Evolutionary conservation across 257 asterid species (phyloP).

Genomic region (Solanum phureja): DNA sequence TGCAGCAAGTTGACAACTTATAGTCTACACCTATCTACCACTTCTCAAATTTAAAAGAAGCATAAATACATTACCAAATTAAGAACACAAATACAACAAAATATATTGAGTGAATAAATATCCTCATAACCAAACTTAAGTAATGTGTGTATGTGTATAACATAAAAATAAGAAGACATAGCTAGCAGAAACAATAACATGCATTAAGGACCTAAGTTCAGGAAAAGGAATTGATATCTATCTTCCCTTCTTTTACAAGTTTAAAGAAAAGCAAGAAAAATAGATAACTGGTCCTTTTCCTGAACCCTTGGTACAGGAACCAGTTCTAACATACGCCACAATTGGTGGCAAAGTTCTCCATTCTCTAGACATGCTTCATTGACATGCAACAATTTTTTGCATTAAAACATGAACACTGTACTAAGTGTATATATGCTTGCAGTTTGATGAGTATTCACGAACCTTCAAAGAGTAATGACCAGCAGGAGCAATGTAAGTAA

Average conservation of each 20-base stretch:
- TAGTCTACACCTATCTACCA: neutral
- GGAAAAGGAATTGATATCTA: neutral
- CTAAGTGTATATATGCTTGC: neutral
- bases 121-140: neutral
- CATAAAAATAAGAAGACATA: neutral
- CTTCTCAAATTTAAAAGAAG: neutral
- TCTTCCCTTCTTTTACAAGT: neutral
- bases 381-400: neutral
- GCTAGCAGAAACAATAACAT: neutral
- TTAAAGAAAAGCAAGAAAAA: neutral
- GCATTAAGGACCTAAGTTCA: neutral
- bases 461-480: conserved; percentile 95
- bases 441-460: neutral
- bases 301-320: neutral
- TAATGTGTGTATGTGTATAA: neutral
- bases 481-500: conserved; percentile 79
- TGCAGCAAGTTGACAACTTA: neutral
- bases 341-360: neutral
- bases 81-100: neutral
- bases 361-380: neutral
- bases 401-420: neutral
- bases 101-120: neutral
- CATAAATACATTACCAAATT: neutral
- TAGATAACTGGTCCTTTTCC: neutral
- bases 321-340: neutral